Conservation (phyloP, 2,329 filamentous ascomycete genomes). For the Epichloe sylvatica region DNA sequence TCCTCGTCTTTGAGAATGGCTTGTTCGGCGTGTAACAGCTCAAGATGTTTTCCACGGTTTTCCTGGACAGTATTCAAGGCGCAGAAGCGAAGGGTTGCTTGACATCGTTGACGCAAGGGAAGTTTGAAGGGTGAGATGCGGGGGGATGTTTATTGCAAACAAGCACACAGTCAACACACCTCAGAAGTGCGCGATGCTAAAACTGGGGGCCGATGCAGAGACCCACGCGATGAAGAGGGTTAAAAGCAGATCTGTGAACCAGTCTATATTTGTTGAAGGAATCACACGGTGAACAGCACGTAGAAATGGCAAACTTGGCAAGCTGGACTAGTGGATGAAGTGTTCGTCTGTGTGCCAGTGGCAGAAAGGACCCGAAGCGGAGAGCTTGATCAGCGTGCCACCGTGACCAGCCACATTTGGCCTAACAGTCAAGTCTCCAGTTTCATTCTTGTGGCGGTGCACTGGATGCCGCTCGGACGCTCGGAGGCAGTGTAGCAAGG, state of each 20-base stretch:
- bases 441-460: conserved; percentile 4
- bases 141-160: not conserved
- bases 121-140: not conserved
- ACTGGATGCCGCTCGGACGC: not conserved
- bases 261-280: not conserved
- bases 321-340: not conserved
- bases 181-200: not conserved
- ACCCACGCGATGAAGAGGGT: not conserved
- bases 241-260: not conserved
- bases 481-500: not conserved
- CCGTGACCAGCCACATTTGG: conserved; percentile 15
- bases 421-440: not conserved
- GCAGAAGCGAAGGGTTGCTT: conserved; percentile 18
- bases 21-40: not conserved
- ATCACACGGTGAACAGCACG: not conserved
- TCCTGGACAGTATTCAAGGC: conserved; percentile 16
- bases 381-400: not conserved
- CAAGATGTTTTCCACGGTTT: conserved; percentile 17
- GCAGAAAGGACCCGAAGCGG: not conserved
- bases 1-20: not conserved
- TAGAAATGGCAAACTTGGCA: too few relatives aligned
- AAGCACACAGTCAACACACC: not conserved
- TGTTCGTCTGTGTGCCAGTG: not conserved
- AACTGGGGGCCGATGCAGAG: not conserved
- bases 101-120: conserved; percentile 15